A percentile compares a stretch with the other conserved stretches of the same genome.
Evolutionary conservation across 1,284 basidiomycete species (phyloP).

Genomic region (Ustilago nuda): DNA sequence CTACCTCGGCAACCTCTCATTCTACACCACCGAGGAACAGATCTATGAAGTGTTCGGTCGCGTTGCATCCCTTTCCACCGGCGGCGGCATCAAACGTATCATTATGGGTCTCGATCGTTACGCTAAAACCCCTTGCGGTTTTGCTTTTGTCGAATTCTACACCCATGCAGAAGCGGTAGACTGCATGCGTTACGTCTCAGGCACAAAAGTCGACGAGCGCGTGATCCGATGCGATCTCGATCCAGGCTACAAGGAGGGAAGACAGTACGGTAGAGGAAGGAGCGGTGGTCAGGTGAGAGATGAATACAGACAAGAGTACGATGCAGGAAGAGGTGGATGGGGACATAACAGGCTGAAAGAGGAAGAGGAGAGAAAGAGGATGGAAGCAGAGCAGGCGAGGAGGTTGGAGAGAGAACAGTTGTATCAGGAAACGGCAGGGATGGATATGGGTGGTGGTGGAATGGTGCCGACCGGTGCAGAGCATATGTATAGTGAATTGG

Average conservation of each 20-base stretch:
- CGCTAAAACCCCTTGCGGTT: constrained; percentile 97
- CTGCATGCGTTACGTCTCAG: constrained; percentile 91
- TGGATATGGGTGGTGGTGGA: constrained; percentile 42
- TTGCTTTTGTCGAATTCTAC: constrained; percentile 99
- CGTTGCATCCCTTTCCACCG: constrained; percentile 87
- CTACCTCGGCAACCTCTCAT: constrained; percentile 76
- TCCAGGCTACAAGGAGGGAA: constrained; percentile 94
- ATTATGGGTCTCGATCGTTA: constrained; percentile 99
- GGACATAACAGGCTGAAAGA: constrained; percentile 74
- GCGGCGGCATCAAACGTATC: constrained; percentile 95
- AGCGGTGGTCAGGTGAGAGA: constrained; percentile 93
- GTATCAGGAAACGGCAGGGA: constrained; percentile 76
- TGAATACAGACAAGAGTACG: constrained; percentile 96
- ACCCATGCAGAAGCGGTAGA: constrained; percentile 93
- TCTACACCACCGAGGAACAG: constrained; percentile 94
- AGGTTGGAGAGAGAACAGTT: constrained; percentile 83
- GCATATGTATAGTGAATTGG: constrained; percentile 46
- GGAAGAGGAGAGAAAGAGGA: constrained; percentile 79
- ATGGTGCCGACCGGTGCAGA: constrained; percentile 50
- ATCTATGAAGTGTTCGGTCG: constrained; percentile 98
- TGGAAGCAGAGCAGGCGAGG: constrained; percentile 77
- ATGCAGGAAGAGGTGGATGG: constrained; percentile 86
- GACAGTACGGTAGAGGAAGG: constrained; percentile 96
- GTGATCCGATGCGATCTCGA: constrained; percentile 98
- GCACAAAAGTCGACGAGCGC: constrained; percentile 98